phyloP scores from a whole-genome alignment of 2,329 filamentous ascomycete species.

The Beauveria bassiana region DNA sequence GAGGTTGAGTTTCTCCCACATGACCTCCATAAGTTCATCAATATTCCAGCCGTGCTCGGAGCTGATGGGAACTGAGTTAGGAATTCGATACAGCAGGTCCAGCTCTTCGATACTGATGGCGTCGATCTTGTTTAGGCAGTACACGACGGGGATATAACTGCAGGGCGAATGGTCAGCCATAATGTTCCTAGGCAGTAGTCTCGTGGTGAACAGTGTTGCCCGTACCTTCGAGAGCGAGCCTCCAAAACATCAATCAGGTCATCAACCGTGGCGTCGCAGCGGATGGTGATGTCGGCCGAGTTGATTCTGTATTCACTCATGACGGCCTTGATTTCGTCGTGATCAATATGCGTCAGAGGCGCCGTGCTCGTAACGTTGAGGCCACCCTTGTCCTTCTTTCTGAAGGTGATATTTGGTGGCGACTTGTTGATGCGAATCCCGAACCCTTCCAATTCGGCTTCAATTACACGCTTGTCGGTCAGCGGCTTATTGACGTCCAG shows the following conservation, averaged over 20 bases:
- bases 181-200: slow-evolving; percentile 2
- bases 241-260: slow-evolving; percentile 95
- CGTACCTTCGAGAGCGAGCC: slow-evolving; percentile 66
- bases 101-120: slow-evolving; percentile 96
- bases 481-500: slow-evolving; percentile 97
- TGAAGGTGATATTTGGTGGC: slow-evolving; percentile 97
- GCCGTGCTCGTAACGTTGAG: slow-evolving; percentile 94
- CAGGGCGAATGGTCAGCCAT: not conserved
- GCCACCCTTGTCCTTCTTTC: slow-evolving; percentile 98
- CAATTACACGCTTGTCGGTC: slow-evolving; percentile 93
- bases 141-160: slow-evolving; percentile 97
- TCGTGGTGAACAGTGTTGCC: not conserved
- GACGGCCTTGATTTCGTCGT: slow-evolving; percentile 95
- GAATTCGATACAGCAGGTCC: slow-evolving; percentile 91
- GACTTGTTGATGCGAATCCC: slow-evolving; percentile 96
- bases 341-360: slow-evolving; percentile 82
- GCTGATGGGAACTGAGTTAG: slow-evolving; percentile 93
- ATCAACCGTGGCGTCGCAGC: slow-evolving; percentile 95
- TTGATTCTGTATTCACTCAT: slow-evolving; percentile 96
- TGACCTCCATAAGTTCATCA: slow-evolving; percentile 91
- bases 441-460: slow-evolving; percentile 91
- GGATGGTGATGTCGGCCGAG: slow-evolving; percentile 93
- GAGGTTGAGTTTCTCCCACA: slow-evolving; percentile 96
- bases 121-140: slow-evolving; percentile 98
- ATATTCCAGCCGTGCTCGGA: slow-evolving; percentile 98